A percentile compares a stretch with the other conserved stretches of the same genome.
Evolutionary conservation across 129 eudicot genomes (phyloP).

Genomic region (sunflower (Helianthus annuus)): DNA sequence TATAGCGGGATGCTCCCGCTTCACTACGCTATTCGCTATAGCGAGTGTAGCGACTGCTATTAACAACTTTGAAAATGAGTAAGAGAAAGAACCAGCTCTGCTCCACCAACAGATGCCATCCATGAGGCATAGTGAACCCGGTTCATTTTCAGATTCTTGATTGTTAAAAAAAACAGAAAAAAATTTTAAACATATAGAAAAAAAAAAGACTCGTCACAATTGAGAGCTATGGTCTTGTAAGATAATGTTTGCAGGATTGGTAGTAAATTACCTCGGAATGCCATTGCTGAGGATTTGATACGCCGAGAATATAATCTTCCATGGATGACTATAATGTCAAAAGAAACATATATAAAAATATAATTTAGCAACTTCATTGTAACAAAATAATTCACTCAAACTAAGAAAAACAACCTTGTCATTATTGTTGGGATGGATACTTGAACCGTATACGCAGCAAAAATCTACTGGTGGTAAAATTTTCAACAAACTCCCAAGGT

Average conservation of each 20-base stretch:
- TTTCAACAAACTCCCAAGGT: conserved; percentile 55
- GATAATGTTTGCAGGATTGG: not conserved
- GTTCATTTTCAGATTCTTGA: conserved; percentile 77
- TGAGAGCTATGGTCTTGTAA: conserved; percentile 7
- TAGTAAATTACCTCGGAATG: conserved; percentile 58
- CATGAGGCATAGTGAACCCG: conserved; percentile 83
- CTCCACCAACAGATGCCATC: conserved; percentile 80
- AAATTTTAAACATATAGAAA: not conserved
- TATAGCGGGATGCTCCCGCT: too few relatives aligned
- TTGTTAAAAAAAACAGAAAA: not conserved
- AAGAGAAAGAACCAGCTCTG: conserved; percentile 65
- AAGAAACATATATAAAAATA: conserved; percentile 7
- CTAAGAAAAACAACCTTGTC: conserved; percentile 58
- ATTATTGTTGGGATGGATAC: conserved; percentile 75
- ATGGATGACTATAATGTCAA: conserved; percentile 59
- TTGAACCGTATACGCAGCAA: conserved; percentile 79
- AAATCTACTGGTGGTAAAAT: conserved; percentile 85
- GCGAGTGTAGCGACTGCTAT: too few relatives aligned
- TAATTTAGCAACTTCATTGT: conserved; percentile 34
- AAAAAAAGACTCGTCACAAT: conserved; percentile 14
- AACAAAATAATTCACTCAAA: not conserved
- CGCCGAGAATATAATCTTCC: conserved; percentile 92
- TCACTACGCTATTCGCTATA: too few relatives aligned
- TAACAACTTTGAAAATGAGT: not conserved
- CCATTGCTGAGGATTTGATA: conserved; percentile 86